Evolutionary conservation across 148 eudicot species (phyloP), one percentile per base, ranked within the genome.

Genomic region (Drosera capensis): DNA sequence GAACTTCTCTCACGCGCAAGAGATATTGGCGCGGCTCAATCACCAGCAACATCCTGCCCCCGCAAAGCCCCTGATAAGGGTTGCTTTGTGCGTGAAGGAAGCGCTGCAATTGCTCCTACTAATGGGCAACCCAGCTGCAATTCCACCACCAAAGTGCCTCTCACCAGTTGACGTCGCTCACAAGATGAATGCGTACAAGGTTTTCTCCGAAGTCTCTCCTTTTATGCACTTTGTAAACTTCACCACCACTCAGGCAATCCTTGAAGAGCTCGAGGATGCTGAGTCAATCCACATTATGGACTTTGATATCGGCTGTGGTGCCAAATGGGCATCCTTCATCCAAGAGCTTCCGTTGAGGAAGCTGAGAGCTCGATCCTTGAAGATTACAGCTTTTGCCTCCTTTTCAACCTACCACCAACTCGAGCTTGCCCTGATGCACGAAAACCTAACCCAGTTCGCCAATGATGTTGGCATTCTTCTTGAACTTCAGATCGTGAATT

Each of bases 21-120:
- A 72, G 99, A 90, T 90, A 90, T 90, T 90, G 99, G 99, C 99
- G 99, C 99, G 99, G 99, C 99, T 90, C 99, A 90, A 90, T 90
- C 99, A 90, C 73, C 95, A 73, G 78, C 82, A n/a, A n/a, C n/a
- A 75, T 68, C 73, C 85, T 40, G 69, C 81, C 7, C 68, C 62
- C n/a, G 75, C 80, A 44, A 88, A 80, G 73, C 97, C 97, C 49
- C 74, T 80, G 38, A 17, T 54, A 24, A 65, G 94, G 73, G 86
- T 81, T 56, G 79, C 94, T 54, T 78, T 74, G 26, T 80, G 74
- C 31, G 71, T 72, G 36, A 83, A 78, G 67, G 97, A 88, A 42
- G 94, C 94, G 9, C 59, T 88, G 24, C 82, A 68, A 51, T 52
- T 68, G 58, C 86, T 87, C 59, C 28, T 24, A 68, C 68, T 72